Conservation (phyloP, 129 eudicot species). For the Flaveria ramosissima region DNA sequence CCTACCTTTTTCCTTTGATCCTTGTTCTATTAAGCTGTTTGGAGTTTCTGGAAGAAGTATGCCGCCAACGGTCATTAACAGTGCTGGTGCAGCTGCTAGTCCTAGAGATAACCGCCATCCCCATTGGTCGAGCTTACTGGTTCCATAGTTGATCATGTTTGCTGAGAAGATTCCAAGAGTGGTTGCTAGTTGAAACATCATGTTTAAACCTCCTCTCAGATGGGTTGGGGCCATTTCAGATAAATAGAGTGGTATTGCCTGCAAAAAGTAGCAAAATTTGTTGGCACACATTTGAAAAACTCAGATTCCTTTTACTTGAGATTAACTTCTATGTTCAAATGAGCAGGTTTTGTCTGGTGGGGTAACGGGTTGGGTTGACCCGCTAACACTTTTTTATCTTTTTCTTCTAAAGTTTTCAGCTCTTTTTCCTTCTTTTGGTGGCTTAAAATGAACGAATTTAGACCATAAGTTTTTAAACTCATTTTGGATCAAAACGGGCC, state of each 20-base stretch:
- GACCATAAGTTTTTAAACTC: background rate
- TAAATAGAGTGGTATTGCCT: constrained; percentile 90
- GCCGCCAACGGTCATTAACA: constrained; percentile 81
- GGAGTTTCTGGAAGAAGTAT: constrained; percentile 94
- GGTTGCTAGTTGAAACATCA: constrained; percentile 90
- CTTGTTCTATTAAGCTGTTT: constrained; percentile 82
- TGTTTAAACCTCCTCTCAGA: constrained; percentile 84
- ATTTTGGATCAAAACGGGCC: background rate
- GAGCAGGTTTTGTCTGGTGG: background rate
- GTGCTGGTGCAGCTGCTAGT: constrained; percentile 84
- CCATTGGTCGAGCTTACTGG: constrained; percentile 70
- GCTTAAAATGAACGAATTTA: background rate
- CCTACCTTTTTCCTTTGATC: constrained; percentile 55
- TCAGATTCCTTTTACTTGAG: background rate
- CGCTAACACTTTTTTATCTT: background rate
- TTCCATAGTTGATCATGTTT: constrained; percentile 89
- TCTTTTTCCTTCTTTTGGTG: background rate
- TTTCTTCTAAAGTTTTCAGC: background rate
- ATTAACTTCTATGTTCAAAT: background rate
- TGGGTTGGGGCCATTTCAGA: constrained; percentile 98
- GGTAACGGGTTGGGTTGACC: background rate
- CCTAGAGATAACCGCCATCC: constrained; percentile 98
- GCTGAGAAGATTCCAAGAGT: constrained; percentile 94
- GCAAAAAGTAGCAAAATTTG: constrained; percentile 26
- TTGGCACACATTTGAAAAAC: background rate